Evolutionary conservation across 164 flowering plant genomes (phyloP), one percentile per base, ranked within the genome.

Genomic region (Tetracentron sinense): DNA sequence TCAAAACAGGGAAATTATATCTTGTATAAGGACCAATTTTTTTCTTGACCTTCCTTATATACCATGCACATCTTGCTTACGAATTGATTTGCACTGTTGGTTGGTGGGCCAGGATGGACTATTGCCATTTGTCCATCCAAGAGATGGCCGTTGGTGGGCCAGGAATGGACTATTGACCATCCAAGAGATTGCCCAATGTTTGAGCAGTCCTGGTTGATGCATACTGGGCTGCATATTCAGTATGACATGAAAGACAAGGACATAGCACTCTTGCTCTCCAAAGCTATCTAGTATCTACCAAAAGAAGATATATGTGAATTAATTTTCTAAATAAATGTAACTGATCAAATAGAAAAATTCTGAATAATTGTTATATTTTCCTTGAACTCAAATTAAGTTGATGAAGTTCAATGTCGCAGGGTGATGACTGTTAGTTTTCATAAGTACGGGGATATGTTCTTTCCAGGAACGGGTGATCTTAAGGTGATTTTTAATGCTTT

Each of bases 381-480:
- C 27, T 4, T 10, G 31, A 28, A 26, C n/a, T 21, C 38, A 33
- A 25, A 22, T 50, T 35, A 49, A 50, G 26, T 58, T 58, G 56
- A 31, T 29, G 6, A 38, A 42, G 22, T 60, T 77, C 42, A 38
- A 19, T 42, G 66, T 79, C 71, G 44, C 97, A 91, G 97, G 89
- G 99, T 94, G 75, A 94, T 91, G 99, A 94, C 97, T 29, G 93
- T 94, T 56, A 94, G 97, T 74, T 91, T 94, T 71, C 99, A 94
- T 85, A 91, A 94, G 74, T 94, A 53, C 61, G 99, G 99, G 31
- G 94, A 91, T 77, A 25, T 72, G 81, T 94, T 91, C 81, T 94
- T 94, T 81, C 99, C 99, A 54, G 99, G 97, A 69, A 91, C 99
- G 15, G 99, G 99, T 47, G 97, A 94, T 80, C 89, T 88, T 66